These are phyloP conservation scores for Saccharomycopsis synnaedendra DNA, from an alignment of 805 yeast species.

Conservation along the genomic window DNA sequence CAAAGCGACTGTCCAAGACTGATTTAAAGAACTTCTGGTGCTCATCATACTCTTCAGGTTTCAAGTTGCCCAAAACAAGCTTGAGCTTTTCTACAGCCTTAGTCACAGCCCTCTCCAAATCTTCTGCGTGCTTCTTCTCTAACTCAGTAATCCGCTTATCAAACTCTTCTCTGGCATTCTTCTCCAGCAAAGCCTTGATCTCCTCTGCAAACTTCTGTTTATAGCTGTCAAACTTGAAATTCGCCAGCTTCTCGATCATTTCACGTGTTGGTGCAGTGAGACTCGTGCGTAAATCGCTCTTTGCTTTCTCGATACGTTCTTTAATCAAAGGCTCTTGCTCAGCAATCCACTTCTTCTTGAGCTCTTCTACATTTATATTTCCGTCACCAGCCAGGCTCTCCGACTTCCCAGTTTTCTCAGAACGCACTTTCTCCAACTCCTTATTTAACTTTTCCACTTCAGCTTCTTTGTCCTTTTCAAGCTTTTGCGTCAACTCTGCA, in stretches of 20 bases:
- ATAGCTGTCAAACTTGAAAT: constrained; percentile 20
- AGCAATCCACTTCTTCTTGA: constrained; percentile 11
- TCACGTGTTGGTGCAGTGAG: constrained; percentile 15
- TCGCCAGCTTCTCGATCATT: constrained; percentile 16
- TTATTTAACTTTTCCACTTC: background rate
- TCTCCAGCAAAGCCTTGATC: constrained; percentile 2
- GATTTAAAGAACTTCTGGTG: constrained; percentile 4
- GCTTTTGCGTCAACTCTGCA: constrained; percentile 17
- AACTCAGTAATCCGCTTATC: constrained; percentile 4
- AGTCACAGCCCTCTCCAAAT: background rate
- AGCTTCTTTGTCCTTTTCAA: constrained; percentile 15
- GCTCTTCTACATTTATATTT: constrained; percentile 6
- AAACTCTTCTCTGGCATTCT: constrained; percentile 6
- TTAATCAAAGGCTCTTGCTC: constrained; percentile 16
- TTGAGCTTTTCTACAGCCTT: constrained; percentile 7
- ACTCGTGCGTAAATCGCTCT: constrained; percentile 18
- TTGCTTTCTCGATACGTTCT: constrained; percentile 8
- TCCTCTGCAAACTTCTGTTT: constrained; percentile 14
- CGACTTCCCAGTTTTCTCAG: background rate
- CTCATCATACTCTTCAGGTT: constrained; percentile 2
- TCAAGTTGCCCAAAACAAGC: background rate
- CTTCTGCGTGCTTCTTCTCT: constrained; percentile 5
- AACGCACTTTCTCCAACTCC: background rate
- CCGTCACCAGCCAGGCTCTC: background rate
- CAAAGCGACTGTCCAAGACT: constrained; percentile 11